Base-by-base conservation (phyloP, 2,329 filamentous ascomycete genomes). In the Hymenoscyphus occultus region DNA sequence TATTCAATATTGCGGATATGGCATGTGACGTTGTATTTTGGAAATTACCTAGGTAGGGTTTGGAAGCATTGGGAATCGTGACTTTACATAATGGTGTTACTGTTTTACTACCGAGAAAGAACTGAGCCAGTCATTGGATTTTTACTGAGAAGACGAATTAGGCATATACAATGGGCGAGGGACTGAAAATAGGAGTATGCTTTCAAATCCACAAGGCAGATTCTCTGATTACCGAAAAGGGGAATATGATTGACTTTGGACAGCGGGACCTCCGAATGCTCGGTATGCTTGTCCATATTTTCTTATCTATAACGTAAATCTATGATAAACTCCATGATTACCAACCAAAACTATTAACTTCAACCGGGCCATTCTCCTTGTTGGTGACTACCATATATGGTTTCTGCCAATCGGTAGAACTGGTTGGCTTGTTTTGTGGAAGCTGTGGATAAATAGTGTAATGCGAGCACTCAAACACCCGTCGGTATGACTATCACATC, bases 1-100 rank as follows among this genome's bases (percentile, higher is more conserved):
- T 54, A 54, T 54, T 54, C 48, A 54, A 54, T 54, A 54, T 54
- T 54, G 22, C 48, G 19, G 48, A 54, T 28, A 14, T 28, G 22
- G 22, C 22, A 31, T 54, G 48, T 54, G 48, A 54, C 19, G 48
- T 54, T 28, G 48, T 54, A 54, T 28, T 54, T 54, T 54, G 10
- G 48, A 54, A 54, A 54, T 54, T 51, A 12, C n/a, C 22, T 54
- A n/a, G 12, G 9, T 28, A 28, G 45, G n/a, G 16, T 28, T 54
- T 54, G 48, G 35, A 35, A 35, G 35, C 5, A 6, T 35, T 54
- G 48, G 48, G 19, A 54, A 54, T 22, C 48, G 12, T 5, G 12
- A 28, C 48, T 54, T 54, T 54, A 54, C 48, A 54, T 54, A 54
- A 54, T 13, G 48, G 48, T 54, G 48, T 54, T 22, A 54, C 48